Base-by-base conservation (phyloP, 139 green algal species). In the Diplosphaera chodatii region DNA sequence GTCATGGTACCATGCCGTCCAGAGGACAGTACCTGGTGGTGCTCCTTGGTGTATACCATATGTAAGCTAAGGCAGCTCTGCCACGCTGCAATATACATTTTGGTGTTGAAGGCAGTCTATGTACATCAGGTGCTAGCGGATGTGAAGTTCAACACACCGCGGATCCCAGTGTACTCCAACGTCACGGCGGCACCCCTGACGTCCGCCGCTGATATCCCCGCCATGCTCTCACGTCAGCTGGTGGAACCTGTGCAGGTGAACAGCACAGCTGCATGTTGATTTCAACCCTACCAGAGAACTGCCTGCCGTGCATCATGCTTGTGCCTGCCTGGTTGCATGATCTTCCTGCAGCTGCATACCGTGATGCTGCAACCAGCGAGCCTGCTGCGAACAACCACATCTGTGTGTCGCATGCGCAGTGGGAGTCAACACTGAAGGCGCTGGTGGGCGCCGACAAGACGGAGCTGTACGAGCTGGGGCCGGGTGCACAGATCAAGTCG, bases 401-500 rank as follows among this genome's bases (percentile, higher is more conserved):
- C 37, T 48, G 6, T 48, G 37, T 20, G 8, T 48, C 37, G 10
- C 10, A 20, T 48, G 8, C 10, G 37, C 37, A 77, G 56, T 94
- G 87, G 86, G 87, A 91, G 63, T 33, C 55, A 1, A 86, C 76
- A 20, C 33, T 91, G 3, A 78, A 70, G 21, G 77, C 63, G 21
- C 74, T 93, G 27, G 29, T 79, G 16, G 41, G 34, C 10, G 40
- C 31, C 4, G 77, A 80, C 66, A 91, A 92, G 79, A 87, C 56
- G 22, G 56, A 89, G 74, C 72, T 97, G 77, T 89, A 83, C 70
- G 93, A 98, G 83, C 73, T 96, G 55, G 93, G 93, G 0, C 93
- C 93, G 0, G 90, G 90, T 21, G 74, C 85, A 63, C 93, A 98
- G 83, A 91, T 98, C 83, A 97, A 97, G 83, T 88, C 91, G 37